Base-by-base conservation (phyloP, 2,329 filamentous ascomycete species). In the Hymenoscyphus albidus region DNA sequence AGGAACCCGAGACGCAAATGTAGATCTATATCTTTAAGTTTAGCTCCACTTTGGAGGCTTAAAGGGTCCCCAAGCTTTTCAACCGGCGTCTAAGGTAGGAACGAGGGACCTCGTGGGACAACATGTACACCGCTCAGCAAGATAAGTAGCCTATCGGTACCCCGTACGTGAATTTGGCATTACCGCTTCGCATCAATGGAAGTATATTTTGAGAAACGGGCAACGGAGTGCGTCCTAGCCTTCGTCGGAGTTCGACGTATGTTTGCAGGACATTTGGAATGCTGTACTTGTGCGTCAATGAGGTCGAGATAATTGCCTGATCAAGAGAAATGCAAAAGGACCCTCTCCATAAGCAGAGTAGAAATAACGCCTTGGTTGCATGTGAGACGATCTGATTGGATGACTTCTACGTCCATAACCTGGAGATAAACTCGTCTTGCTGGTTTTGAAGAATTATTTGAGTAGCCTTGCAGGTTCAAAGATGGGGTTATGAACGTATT, bases 361-460 rank as follows among this genome's bases (percentile, higher is more conserved):
- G 18, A 27, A 54, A 12, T 18, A 54, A 22, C 22, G 48, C 48
- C 18, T 54, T 27, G 44, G 44, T 10, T 12, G 18, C 18, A 27
- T 54, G 48, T 9, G n/a, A 22, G 44, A 18, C 10, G n/a, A n/a
- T 18, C 6, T 16, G 16, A 44, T 44, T 44, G 16, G 42, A 9
- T 44, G 42, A 51, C 5, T 27, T 18, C 48, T 18, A 54, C 22
- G 22, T 14, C 48, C 35, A 35, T 10, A 35, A 35, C 35, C 35
- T 18, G 48, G 48, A 54, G 48, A 54, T 54, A 54, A 27, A 54
- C 48, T 54, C 31, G 18, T 54, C 48, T 54, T 54, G 48, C 48
- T 54, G 48, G 31, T 18, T 54, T 54, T 54, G 48, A 54, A 54
- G 5, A 51, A 51, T 13, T 3, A 54, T 54, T 13, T 54, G 18